These are phyloP conservation scores for Euphrasia confusa DNA, from an alignment of 257 asterid species.

Conservation along the genomic window DNA sequence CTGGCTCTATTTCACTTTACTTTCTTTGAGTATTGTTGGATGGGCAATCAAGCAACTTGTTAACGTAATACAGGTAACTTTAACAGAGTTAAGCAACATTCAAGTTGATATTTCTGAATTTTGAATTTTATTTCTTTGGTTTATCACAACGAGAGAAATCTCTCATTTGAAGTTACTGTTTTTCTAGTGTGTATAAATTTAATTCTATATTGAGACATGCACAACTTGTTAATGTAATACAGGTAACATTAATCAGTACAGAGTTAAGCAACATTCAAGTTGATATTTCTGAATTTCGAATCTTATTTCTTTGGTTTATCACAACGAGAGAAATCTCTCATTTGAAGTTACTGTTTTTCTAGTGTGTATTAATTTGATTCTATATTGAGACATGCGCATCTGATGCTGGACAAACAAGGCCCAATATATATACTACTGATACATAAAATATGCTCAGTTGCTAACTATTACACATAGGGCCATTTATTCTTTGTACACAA, in stretches of 20 bases:
- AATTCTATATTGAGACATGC: constrained; percentile 7
- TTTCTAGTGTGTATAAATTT: constrained; percentile 3
- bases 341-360: constrained; percentile 1
- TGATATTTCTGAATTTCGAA: background rate
- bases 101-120: background rate
- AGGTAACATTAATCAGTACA: constrained; percentile 40
- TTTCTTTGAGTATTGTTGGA: constrained; percentile 59
- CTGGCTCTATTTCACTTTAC: constrained; percentile 44
- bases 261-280: constrained; percentile 1
- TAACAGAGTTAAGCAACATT: constrained; percentile 2
- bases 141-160: background rate
- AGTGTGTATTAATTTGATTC: constrained; percentile 9
- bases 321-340: background rate
- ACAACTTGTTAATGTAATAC: too few species aligned
- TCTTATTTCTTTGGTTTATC: constrained; percentile 5
- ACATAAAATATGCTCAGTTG: background rate
- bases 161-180: background rate
- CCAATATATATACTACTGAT: background rate
- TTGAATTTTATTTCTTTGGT: background rate
- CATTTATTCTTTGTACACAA: background rate
- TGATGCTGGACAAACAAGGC: background rate
- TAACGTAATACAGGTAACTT: constrained; percentile 74
- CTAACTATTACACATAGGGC: constrained; percentile 1
- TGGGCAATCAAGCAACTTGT: constrained; percentile 79
- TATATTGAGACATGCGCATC: constrained; percentile 3